Conservation (phyloP, 768 basidiomycete genomes). For the Hebeloma cylindrosporum region DNA sequence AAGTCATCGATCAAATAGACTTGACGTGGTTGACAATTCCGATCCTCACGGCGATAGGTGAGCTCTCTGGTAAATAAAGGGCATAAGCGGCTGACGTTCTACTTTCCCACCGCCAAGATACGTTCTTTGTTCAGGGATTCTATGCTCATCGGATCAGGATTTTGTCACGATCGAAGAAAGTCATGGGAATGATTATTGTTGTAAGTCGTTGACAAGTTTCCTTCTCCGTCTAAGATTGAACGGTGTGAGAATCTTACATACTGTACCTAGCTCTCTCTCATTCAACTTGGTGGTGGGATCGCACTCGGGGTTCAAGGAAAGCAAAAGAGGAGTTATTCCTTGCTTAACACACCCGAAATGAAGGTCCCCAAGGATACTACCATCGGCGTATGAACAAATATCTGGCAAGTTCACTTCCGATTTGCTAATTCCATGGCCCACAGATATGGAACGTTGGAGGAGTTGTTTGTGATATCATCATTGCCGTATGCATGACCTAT, state of each 20-base stretch:
- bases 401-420: too few species aligned
- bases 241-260: neutral
- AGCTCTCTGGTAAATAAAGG: neutral
- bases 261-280: neutral
- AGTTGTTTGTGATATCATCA: slow-evolving; percentile 15
- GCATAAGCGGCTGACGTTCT: neutral
- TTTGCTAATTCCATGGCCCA: too few species aligned
- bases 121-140: slow-evolving; percentile 14
- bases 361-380: too few species aligned
- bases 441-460: slow-evolving; percentile 17
- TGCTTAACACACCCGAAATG: neutral
- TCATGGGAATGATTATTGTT: slow-evolving; percentile 4
- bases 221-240: neutral
- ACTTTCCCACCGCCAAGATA: slow-evolving; percentile 6
- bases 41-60: slow-evolving; percentile 17
- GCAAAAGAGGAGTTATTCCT: slow-evolving; percentile 12
- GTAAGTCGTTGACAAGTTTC: too few species aligned
- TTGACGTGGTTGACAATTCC: slow-evolving; percentile 19
- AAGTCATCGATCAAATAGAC: slow-evolving; percentile 12
- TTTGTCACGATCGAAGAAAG: slow-evolving; percentile 3
- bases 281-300: slow-evolving; percentile 12
- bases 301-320: slow-evolving; percentile 13
- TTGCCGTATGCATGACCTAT: slow-evolving; percentile 16
- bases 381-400: too few species aligned
- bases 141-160: slow-evolving; percentile 16